A percentile compares a stretch with the other conserved stretches of the same genome.
phyloP scores from a whole-genome alignment of 2,329 filamentous ascomycete species.

The Colletotrichum sp. region DNA sequence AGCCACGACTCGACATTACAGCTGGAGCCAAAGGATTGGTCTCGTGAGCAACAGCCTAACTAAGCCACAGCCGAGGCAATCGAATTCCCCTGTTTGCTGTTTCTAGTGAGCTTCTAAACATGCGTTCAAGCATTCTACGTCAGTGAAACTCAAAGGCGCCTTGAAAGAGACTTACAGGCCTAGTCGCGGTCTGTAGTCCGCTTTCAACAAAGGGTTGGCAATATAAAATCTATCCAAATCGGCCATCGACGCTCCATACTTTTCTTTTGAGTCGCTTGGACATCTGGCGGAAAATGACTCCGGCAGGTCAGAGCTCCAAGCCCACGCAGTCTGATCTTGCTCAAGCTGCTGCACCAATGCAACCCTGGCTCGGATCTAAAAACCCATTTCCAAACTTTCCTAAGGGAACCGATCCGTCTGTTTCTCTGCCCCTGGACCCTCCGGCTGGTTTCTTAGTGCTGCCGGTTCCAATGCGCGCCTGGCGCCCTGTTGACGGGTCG shows the following conservation, averaged over 20 bases:
- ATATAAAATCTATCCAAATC: neutral
- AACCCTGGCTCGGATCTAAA: neutral
- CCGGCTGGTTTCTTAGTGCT: neutral
- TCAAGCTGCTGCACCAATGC: neutral
- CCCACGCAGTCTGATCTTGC: neutral
- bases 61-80: neutral
- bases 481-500: constrained; percentile 8
- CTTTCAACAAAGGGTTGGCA: neutral
- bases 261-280: neutral
- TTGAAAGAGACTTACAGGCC: neutral
- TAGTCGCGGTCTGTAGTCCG: neutral
- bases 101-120: neutral
- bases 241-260: neutral
- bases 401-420: neutral
- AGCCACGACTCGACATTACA: neutral
- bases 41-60: neutral
- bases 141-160: neutral
- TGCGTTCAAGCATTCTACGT: neutral
- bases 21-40: neutral
- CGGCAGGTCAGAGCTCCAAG: neutral
- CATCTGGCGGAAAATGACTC: neutral
- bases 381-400: neutral
- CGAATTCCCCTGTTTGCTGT: neutral
- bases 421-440: neutral
- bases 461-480: neutral